These are phyloP conservation scores for Pleurotus pulmonarius DNA, from an alignment of 768 basidiomycete species.

Conservation along the genomic window DNA sequence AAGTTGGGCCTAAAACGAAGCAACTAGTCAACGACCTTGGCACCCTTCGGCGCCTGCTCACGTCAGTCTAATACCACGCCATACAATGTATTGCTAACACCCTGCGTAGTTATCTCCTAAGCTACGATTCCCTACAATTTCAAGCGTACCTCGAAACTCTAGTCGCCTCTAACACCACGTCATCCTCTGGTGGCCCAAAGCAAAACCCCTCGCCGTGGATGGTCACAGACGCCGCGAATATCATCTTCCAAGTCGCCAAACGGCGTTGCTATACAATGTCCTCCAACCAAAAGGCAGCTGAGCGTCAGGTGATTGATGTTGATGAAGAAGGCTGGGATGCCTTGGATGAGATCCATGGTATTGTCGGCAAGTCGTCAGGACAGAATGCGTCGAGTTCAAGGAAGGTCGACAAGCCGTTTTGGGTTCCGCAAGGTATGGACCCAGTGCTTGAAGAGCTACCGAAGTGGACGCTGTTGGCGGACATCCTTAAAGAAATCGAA, in stretches of 20 bases:
- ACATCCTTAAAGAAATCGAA: constrained; percentile 89
- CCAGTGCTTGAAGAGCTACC: constrained; percentile 92
- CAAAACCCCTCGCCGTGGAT: constrained; percentile 86
- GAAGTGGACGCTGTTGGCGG: constrained; percentile 85
- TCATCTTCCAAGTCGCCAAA: constrained; percentile 78
- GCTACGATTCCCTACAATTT: constrained; percentile 89
- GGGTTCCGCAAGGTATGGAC: constrained; percentile 77
- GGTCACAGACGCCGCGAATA: constrained; percentile 86
- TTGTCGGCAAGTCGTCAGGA: background rate
- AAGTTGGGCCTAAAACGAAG: constrained; percentile 89
- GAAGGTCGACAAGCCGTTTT: constrained; percentile 32
- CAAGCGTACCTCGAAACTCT: constrained; percentile 90
- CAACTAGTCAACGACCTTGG: constrained; percentile 88
- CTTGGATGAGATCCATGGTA: constrained; percentile 58
- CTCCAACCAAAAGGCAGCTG: constrained; percentile 17
- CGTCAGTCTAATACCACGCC: constrained; percentile 39
- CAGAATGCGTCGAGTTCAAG: constrained; percentile 17
- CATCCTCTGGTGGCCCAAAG: constrained; percentile 46
- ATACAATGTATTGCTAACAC: background rate
- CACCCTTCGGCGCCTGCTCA: constrained; percentile 76
- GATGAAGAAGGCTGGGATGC: constrained; percentile 75
- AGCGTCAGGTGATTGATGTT: constrained; percentile 39
- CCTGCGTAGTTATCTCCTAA: constrained; percentile 69
- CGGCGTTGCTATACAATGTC: constrained; percentile 70
- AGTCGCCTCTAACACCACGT: constrained; percentile 51